Conservation (phyloP, 257 asterid genomes). For the Plantago major region DNA sequence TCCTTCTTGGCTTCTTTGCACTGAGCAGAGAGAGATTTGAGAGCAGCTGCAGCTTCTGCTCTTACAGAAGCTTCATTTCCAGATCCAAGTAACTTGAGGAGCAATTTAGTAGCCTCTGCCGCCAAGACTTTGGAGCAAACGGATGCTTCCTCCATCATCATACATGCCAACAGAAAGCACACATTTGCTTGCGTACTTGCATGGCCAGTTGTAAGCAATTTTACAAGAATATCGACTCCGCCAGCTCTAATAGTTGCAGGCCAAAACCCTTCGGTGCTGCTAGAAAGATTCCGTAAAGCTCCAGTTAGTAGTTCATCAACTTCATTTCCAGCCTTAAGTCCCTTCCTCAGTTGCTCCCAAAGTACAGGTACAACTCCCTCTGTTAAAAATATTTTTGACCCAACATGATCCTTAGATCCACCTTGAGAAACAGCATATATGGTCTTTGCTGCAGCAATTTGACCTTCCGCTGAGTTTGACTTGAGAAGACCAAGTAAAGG, state of each 20-base stretch:
- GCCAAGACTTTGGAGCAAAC: conserved; percentile 71
- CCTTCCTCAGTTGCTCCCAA: conserved; percentile 87
- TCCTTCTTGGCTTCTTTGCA: conserved; percentile 84
- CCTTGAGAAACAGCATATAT: conserved; percentile 95
- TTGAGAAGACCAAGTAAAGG: conserved; percentile 96
- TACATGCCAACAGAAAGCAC: conserved; percentile 92
- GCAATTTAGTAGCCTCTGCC: conserved; percentile 75
- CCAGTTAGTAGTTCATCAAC: conserved; percentile 89
- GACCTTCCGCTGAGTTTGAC: conserved; percentile 88
- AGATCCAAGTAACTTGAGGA: conserved; percentile 82
- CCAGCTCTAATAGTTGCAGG: conserved; percentile 70
- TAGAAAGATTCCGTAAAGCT: conserved; percentile 75
- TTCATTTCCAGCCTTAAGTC: conserved; percentile 79
- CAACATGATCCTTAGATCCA: conserved; percentile 91
- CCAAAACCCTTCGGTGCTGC: conserved; percentile 98
- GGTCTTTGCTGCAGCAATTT: conserved; percentile 92
- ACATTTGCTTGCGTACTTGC: conserved; percentile 91
- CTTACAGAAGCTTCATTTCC: conserved; percentile 89
- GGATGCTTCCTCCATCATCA: conserved; percentile 96
- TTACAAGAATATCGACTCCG: conserved; percentile 86
- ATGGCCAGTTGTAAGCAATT: conserved; percentile 77
- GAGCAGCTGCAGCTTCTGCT: conserved; percentile 97
- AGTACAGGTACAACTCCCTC: conserved; percentile 97
- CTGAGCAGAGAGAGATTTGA: conserved; percentile 93
- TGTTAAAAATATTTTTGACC: conserved; percentile 93